Conservation (phyloP, 441 rosid species). For the Corymbia calophylla region DNA sequence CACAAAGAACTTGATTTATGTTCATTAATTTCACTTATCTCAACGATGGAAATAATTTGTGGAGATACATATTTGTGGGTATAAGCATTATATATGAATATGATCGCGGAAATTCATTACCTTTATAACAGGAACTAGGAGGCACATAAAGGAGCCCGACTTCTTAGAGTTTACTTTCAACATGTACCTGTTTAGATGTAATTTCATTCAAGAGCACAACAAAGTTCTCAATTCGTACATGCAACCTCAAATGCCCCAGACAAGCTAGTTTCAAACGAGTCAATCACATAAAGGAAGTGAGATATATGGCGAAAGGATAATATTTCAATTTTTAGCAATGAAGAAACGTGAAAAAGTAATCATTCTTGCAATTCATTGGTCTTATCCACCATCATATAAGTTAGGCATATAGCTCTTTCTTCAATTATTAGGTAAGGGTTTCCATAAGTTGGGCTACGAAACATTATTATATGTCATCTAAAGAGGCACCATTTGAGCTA, state of each 20-base stretch:
- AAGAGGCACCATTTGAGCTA: not conserved
- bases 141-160: not conserved
- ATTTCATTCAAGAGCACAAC: not conserved
- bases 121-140: not conserved
- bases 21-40: not conserved
- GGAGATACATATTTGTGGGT: not conserved
- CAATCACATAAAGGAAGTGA: not conserved
- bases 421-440: not conserved
- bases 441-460: not conserved
- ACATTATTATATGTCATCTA: not conserved
- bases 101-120: not conserved
- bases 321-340: not conserved
- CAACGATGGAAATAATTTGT: not conserved
- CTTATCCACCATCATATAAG: not conserved
- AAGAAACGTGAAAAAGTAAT: not conserved
- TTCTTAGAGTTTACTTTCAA: not conserved
- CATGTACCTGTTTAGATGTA: not conserved
- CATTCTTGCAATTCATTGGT: not conserved
- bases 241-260: not conserved
- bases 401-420: not conserved
- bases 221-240: not conserved
- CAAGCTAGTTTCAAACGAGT: not conserved
- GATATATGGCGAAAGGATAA: not conserved
- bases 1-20: not conserved
- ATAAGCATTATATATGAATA: not conserved